Percentiles rank a stretch among this genome's conserved stretches.
Conservation (phyloP, 2,329 filamentous ascomycete genomes). For the Trichoderma koningii region DNA sequence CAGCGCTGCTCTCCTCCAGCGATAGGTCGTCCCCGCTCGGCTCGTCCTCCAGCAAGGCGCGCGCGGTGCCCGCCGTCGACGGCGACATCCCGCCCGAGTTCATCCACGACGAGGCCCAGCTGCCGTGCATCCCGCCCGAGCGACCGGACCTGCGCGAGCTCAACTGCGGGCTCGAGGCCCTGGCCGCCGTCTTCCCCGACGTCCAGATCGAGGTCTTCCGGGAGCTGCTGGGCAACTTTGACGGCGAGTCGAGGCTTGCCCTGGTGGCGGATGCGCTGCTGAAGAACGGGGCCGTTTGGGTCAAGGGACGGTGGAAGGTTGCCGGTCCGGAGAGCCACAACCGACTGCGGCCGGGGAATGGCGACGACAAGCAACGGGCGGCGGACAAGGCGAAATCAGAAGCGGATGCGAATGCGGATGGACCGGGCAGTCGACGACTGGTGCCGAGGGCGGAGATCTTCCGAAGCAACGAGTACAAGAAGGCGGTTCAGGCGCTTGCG, state of each 20-base stretch:
- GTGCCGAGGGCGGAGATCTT: slow-evolving; percentile 67
- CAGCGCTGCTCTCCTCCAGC: slow-evolving; percentile 50
- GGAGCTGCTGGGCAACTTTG: slow-evolving; percentile 75
- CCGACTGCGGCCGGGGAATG: background rate
- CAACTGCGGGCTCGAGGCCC: slow-evolving; percentile 67
- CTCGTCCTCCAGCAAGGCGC: slow-evolving; percentile 31
- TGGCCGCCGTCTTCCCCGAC: slow-evolving; percentile 75
- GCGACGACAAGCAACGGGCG: too few relatives aligned
- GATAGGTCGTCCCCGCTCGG: slow-evolving; percentile 42
- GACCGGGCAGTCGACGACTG: background rate
- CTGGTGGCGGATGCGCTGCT: slow-evolving; percentile 76
- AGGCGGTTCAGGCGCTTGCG: slow-evolving; percentile 67
- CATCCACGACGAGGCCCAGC: slow-evolving; percentile 59
- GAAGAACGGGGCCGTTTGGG: slow-evolving; percentile 69
- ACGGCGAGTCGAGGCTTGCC: slow-evolving; percentile 73
- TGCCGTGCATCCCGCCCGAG: slow-evolving; percentile 52
- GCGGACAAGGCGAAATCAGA: background rate
- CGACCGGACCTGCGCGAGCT: slow-evolving; percentile 66
- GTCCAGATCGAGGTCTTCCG: slow-evolving; percentile 81
- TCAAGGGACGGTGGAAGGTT: slow-evolving; percentile 66
- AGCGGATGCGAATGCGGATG: slow-evolving; percentile 32
- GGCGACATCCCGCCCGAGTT: slow-evolving; percentile 45
- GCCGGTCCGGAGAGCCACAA: slow-evolving; percentile 41
- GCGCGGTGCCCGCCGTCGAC: slow-evolving; percentile 31
- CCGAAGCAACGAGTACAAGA: slow-evolving; percentile 65